These are phyloP conservation scores for Catharanthus roseus DNA, from an alignment of 257 asterid species.

Conservation along the genomic window DNA sequence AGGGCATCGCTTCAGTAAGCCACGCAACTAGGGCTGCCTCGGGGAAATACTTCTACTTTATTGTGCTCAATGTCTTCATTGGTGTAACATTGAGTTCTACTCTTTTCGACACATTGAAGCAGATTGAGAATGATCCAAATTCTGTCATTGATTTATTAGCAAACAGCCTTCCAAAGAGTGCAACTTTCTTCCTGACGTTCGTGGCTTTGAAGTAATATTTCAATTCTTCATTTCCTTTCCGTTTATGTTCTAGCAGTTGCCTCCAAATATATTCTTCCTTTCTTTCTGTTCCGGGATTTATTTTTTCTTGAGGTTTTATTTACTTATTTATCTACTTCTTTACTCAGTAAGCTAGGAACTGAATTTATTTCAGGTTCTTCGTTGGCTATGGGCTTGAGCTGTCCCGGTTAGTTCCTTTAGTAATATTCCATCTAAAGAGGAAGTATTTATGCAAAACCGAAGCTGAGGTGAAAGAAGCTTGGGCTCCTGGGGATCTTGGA, in stretches of 20 bases:
- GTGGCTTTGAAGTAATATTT: conserved; percentile 84
- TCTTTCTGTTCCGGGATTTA: not conserved
- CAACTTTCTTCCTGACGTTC: conserved; percentile 90
- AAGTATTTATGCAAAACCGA: conserved; percentile 81
- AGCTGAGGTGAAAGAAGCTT: conserved; percentile 72
- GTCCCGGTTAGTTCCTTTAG: conserved; percentile 69
- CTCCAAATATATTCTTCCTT: not conserved
- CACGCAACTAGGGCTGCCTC: conserved; percentile 85
- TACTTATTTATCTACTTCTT: not conserved
- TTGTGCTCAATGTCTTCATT: conserved; percentile 74
- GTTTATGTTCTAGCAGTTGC: not conserved
- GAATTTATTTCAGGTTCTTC: conserved; percentile 65
- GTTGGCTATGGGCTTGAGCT: conserved; percentile 94
- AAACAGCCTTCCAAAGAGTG: conserved; percentile 82
- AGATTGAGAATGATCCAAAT: conserved; percentile 43
- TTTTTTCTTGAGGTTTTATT: too few relatives aligned
- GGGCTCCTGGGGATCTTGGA: conserved; percentile 83
- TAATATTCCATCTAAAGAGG: conserved; percentile 69
- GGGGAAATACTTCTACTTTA: conserved; percentile 81
- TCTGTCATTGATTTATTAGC: conserved; percentile 41
- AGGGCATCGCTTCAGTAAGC: conserved; percentile 75
- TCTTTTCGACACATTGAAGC: conserved; percentile 51
- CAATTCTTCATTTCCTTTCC: not conserved
- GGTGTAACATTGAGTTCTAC: conserved; percentile 80
- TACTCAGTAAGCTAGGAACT: not conserved